Evolutionary conservation across 768 basidiomycete genomes (phyloP), one percentile per base, ranked within the genome.

Genomic region (Coprinopsis sp.): DNA sequence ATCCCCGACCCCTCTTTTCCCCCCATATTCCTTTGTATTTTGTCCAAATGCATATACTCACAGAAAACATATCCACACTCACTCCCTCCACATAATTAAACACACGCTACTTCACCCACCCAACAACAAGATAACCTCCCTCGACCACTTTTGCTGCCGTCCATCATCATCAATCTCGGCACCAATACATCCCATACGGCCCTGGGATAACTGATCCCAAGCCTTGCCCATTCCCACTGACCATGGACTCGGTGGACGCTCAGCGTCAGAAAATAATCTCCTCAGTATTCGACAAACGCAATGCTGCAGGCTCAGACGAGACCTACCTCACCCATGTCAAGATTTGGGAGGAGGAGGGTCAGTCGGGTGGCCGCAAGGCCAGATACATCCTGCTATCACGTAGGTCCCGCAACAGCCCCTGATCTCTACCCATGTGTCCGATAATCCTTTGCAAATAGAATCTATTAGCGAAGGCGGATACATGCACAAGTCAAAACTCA

Each of bases 401-500:
- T 94, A 73, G 68, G 89, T 82, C 50, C 34, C 50, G 39, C 29
- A 38, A 41, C 36, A 52, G 46, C 12, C 33, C 1, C 13, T 3
- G 28, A 19, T n/a, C 31, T 21, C 28, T 28, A 7, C 22, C 14
- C 2, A 24, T 22, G 37, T 6, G 47, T 18, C 39, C 43, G 39
- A 29, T 33, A 47, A 49, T 33, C 44, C 60, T 49, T 33, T 38
- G 22, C 34, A 39, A 36, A 16, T 58, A 87, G 86, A 82, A 69
- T 71, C 82, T 3, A 68, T 62, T 50, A 77, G 77, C 53, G 80
- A 82, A 21, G 66, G 71, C 37, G 84, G 84, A 1, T 81, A 83
- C 62, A 78, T 99, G 16, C 94, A 99, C 77, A 99, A 99, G 68
- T 92, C 94, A 1, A 98, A 98, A 68, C 70, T 91, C 53, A 98